Percentiles rank a stretch among this genome's conserved stretches.
Evolutionary conservation across 2,329 filamentous ascomycete species (phyloP).

Genomic region (Sclerotinia trifoliorum): DNA sequence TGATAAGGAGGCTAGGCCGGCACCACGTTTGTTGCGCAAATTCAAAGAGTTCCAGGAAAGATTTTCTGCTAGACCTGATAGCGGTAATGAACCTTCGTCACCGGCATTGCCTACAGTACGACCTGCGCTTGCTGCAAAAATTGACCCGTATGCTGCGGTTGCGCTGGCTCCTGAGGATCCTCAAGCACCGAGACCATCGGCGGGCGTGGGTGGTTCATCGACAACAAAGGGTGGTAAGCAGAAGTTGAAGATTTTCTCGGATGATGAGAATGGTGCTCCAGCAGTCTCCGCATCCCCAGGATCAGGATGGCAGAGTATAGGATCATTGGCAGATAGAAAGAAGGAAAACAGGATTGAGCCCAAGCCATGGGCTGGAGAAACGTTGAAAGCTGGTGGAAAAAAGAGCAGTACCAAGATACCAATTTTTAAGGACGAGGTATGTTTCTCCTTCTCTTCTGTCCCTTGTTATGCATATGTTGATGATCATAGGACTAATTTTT

Average conservation of each 20-base stretch:
- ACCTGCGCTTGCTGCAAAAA: constrained; percentile 79
- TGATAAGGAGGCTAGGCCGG: constrained; percentile 80
- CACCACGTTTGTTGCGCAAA: constrained; percentile 79
- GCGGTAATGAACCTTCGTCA: constrained; percentile 69
- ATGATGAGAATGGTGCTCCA: constrained; percentile 8
- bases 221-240: constrained; percentile 57
- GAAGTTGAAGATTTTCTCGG: constrained; percentile 15
- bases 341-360: constrained; percentile 90
- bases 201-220: constrained; percentile 47
- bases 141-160: constrained; percentile 72
- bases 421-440: constrained; percentile 95
- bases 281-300: constrained; percentile 8
- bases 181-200: constrained; percentile 59
- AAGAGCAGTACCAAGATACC: constrained; percentile 79
- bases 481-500: constrained; percentile 93
- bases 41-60: constrained; percentile 88
- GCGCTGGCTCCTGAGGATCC: constrained; percentile 52
- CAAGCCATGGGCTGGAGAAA: constrained; percentile 90
- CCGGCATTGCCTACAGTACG: constrained; percentile 82
- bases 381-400: constrained; percentile 81
- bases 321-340: constrained; percentile 76
- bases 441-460: constrained; percentile 45
- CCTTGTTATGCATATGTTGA: constrained; percentile 67
- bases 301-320: neutral
- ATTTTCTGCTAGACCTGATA: constrained; percentile 63